A percentile compares a stretch with the other conserved stretches of the same genome.
Evolutionary conservation across 345 rosid species (phyloP).

Genomic region (Erucastrum elatum): DNA sequence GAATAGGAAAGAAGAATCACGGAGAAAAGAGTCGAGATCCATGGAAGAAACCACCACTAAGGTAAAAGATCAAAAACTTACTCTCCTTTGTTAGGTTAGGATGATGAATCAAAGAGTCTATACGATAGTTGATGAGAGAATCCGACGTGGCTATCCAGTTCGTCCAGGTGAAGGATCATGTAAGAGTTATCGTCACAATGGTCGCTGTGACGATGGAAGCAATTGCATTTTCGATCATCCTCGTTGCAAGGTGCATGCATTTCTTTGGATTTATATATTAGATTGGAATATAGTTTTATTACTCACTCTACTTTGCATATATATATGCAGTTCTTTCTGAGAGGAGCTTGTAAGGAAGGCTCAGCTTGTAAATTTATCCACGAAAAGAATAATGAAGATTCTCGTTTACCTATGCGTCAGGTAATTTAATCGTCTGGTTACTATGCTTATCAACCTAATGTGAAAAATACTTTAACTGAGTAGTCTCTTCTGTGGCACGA

Average conservation of each 20-base stretch:
- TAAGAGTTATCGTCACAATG: neutral
- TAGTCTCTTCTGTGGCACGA: neutral
- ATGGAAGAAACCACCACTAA: no score
- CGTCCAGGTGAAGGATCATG: neutral
- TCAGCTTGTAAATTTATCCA: neutral
- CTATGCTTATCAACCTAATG: neutral
- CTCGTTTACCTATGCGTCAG: neutral
- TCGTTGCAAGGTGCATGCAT: neutral
- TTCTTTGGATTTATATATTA: no score
- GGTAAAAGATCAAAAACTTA: no score
- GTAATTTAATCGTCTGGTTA: neutral
- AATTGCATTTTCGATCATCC: neutral
- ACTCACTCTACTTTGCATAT: no score
- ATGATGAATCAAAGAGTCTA: no score
- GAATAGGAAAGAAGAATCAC: no score
- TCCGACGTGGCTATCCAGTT: neutral
- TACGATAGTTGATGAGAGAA: neutral
- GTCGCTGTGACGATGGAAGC: neutral
- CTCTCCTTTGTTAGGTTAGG: no score
- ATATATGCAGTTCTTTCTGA: no score
- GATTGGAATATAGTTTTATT: no score
- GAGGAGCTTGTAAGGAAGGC: neutral
- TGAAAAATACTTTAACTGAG: neutral
- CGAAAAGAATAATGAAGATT: neutral
- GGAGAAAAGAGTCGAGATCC: no score